These are phyloP conservation scores for Trichocladium uniseriatum DNA, from an alignment of 495 filamentous ascomycete species.

Conservation along the genomic window DNA sequence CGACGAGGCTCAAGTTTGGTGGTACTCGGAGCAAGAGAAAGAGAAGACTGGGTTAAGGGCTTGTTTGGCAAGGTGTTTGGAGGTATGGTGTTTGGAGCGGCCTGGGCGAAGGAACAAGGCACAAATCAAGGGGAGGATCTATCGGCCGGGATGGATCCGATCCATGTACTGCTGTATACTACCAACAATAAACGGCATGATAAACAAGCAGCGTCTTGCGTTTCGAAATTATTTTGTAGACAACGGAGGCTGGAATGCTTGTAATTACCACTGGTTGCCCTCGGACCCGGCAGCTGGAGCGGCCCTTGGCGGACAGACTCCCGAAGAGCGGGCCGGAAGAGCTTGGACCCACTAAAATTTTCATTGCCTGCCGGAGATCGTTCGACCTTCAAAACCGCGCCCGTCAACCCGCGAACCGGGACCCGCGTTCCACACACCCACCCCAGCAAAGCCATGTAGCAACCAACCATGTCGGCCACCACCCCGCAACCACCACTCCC, in stretches of 20 bases:
- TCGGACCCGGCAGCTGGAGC: too few species aligned
- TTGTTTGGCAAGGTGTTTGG: not conserved
- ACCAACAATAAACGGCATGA: too few species aligned
- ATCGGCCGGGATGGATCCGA: too few species aligned
- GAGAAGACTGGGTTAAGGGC: constrained; percentile 65
- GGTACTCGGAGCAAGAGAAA: constrained; percentile 75
- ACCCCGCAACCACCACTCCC: not conserved
- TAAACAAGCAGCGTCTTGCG: too few species aligned
- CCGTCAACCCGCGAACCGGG: not conserved
- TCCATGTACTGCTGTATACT: too few species aligned
- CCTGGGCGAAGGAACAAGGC: too few species aligned
- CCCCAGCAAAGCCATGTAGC: constrained; percentile 13
- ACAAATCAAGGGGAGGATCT: too few species aligned
- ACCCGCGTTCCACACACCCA: not conserved
- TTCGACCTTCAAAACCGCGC: too few species aligned
- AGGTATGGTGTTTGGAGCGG: too few species aligned
- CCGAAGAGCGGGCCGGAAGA: constrained; percentile 1
- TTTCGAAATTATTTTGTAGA: too few species aligned
- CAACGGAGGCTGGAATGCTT: too few species aligned
- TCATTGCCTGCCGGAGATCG: constrained; percentile 2
- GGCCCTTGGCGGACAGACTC: not conserved
- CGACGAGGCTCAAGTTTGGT: constrained; percentile 87
- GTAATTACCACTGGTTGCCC: too few species aligned
- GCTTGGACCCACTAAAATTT: constrained; percentile 21
- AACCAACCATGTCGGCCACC: constrained; percentile 10